These are phyloP conservation scores for Aspergillus sclerotialis DNA, from an alignment of 2,329 filamentous ascomycete species.

Conservation along the genomic window DNA sequence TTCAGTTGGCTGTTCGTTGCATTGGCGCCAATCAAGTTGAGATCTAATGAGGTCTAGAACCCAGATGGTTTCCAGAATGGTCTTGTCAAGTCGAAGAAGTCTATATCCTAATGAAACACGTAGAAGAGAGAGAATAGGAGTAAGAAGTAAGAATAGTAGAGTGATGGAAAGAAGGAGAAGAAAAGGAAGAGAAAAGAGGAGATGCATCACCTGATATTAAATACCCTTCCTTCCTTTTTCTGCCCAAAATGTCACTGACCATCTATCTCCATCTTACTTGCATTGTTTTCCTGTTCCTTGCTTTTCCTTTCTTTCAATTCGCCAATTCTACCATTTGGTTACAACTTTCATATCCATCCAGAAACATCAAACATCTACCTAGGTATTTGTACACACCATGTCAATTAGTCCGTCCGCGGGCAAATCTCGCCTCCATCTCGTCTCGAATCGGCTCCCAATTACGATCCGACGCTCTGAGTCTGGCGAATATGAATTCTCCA, in stretches of 20 bases:
- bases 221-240: too few species aligned
- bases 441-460: slow-evolving; percentile 88
- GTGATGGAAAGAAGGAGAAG: not conserved
- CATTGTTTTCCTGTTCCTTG: not conserved
- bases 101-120: too few species aligned
- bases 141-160: not conserved
- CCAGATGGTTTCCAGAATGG: too few species aligned
- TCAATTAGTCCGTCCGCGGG: slow-evolving; percentile 11
- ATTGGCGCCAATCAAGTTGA: too few species aligned
- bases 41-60: too few species aligned
- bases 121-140: not conserved
- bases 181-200: not conserved
- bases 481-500: slow-evolving; percentile 80
- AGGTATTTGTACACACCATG: too few species aligned
- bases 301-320: not conserved
- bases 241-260: not conserved
- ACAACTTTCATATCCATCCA: not conserved
- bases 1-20: too few species aligned
- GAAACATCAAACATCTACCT: too few species aligned
- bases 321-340: not conserved
- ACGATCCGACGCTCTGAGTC: slow-evolving; percentile 87
- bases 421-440: slow-evolving; percentile 57
- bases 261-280: not conserved
- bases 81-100: not conserved
- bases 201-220: not conserved